Percentiles rank a stretch among this genome's conserved stretches.
Conservation (phyloP, 1,284 basidiomycete species). For the Meira miltonrushii region DNA sequence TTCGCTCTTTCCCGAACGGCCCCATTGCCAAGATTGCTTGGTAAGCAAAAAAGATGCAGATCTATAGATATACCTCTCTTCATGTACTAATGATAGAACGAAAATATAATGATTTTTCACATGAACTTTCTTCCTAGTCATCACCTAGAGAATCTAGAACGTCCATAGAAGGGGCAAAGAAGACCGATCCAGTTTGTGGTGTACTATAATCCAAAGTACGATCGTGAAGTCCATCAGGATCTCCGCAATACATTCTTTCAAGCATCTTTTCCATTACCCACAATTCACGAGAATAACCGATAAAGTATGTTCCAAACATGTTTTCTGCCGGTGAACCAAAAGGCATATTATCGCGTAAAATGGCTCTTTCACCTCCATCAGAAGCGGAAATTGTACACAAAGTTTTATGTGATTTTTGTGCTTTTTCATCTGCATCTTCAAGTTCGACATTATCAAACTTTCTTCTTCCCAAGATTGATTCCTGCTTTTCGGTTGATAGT, state of each 20-base stretch:
- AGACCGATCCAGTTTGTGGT: background rate
- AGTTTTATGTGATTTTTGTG: background rate
- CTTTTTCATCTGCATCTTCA: background rate
- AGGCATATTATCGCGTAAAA: constrained; percentile 1
- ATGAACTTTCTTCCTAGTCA: background rate
- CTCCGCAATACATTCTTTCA: background rate
- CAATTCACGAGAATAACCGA: background rate
- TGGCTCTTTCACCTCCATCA: background rate
- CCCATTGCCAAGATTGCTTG: constrained; percentile 46
- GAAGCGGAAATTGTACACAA: background rate
- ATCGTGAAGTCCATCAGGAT: background rate
- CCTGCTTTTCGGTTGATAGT: background rate
- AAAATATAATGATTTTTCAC: background rate
- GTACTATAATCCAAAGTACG: background rate
- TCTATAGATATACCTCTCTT: no score
- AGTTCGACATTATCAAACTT: background rate
- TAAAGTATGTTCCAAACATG: background rate
- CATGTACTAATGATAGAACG: no score
- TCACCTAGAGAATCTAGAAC: background rate
- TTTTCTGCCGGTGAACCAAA: background rate
- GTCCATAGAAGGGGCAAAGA: background rate
- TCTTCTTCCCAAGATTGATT: background rate
- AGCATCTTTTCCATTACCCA: background rate
- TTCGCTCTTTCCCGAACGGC: constrained; percentile 39
- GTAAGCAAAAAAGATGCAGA: constrained; percentile 27